Base-by-base conservation (phyloP, 108 stramenopile species). In the Stephanodiscus minutulus region DNA sequence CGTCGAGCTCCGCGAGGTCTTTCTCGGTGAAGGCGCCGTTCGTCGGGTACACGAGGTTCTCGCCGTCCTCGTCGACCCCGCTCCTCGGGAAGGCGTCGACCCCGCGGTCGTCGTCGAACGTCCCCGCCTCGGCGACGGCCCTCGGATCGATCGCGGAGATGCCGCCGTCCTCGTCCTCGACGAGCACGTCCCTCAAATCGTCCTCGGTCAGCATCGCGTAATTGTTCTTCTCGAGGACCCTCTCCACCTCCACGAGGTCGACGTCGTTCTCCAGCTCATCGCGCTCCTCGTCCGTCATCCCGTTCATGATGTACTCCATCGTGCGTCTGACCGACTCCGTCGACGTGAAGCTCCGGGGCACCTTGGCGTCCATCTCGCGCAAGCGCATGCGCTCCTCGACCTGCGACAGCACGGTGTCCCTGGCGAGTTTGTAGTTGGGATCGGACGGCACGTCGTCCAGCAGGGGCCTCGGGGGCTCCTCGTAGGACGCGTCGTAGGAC, bases 51-150 rank as follows among this genome's bases (percentile, higher is more conserved):
- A 85, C 65, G 0, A 73, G 24, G 36, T 82, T 82, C 22, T 58
- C 68, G 36, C 77, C 83, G 28, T 78, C 66, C 57, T 77, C 62
- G 6, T 61, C 68, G 28, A 50, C 43, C 20, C 55, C 52, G 27
- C 70, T 36, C 44, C 68, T 61, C 20, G 82, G 84, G 66, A 86
- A 89, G n/a, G 88, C 88, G 64, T 91, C 90, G n/a, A 83, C 27
- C 49, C 82, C 86, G 20, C 77, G 53, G 11, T 71, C 68, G 29
- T 76, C 69, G 18, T 59, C 63, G 41, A 89, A 72, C 49, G 70
- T 33, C 20, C 41, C 72, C 29, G 65, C 76, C 11, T 73, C 68
- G 31, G 61, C 28, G 24, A 69, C 52, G 15, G 63, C 72, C 59
- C 54, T 60, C 20, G 72, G 63, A 27, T 73, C 72, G 46, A 73